Percentiles rank a stretch among this genome's conserved stretches.
Evolutionary conservation across 129 eudicot species (phyloP).

Genomic region (Silybum marianum): DNA sequence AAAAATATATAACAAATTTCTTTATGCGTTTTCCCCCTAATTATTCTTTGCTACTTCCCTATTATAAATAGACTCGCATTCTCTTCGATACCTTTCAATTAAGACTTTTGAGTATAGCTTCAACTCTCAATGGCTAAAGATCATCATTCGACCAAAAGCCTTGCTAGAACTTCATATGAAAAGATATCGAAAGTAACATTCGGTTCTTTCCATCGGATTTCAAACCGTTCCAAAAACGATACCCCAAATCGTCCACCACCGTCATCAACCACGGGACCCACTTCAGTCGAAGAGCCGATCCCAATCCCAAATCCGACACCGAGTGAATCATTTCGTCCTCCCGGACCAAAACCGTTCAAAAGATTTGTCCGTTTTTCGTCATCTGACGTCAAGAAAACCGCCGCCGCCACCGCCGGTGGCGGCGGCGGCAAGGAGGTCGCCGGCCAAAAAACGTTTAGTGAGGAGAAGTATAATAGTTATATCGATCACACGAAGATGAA

Average conservation of each 20-base stretch:
- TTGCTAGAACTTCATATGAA: constrained; percentile 39
- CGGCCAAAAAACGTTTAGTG: constrained; percentile 28
- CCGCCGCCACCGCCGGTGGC: constrained; percentile 18
- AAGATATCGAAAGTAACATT: constrained; percentile 39
- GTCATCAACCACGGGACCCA: constrained; percentile 12
- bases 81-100: neutral
- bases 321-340: constrained; percentile 24
- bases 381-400: constrained; percentile 16
- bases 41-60: constrained; percentile 13
- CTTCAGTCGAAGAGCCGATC: neutral
- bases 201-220: constrained; percentile 25
- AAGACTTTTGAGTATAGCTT: neutral
- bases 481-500: constrained; percentile 49
- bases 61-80: constrained; percentile 24
- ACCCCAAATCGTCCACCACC: constrained; percentile 26
- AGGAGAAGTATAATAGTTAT: constrained; percentile 40
- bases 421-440: constrained; percentile 19
- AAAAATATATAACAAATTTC: no score
- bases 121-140: constrained; percentile 43
- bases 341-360: constrained; percentile 23
- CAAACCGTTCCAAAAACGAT: constrained; percentile 25
- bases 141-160: constrained; percentile 37
- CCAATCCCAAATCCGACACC: constrained; percentile 7
- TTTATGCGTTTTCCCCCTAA: neutral
- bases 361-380: constrained; percentile 36